Percentiles rank a stretch among this genome's conserved stretches.
phyloP scores from a whole-genome alignment of 306 rosid genomes.

The Trichosanthes truncata region DNA sequence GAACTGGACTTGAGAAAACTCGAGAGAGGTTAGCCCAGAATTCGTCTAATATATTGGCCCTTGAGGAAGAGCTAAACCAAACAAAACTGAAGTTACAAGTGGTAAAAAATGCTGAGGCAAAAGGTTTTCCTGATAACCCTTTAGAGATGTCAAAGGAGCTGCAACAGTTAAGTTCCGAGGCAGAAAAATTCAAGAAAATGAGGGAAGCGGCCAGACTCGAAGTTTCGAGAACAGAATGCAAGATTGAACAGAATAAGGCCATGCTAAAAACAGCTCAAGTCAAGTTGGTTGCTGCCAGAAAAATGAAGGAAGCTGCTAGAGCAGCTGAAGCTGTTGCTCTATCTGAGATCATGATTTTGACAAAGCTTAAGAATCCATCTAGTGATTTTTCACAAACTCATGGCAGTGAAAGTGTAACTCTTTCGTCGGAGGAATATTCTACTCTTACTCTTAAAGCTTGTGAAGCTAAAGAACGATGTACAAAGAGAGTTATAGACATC shows the following conservation, averaged over 20 bases:
- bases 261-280: conserved; percentile 71
- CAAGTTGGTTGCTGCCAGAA: conserved; percentile 75
- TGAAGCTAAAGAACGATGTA: conserved; percentile 55
- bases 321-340: conserved; percentile 77
- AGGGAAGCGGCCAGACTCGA: conserved; percentile 64
- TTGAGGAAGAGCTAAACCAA: conserved; percentile 77
- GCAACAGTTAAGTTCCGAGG: conserved; percentile 51
- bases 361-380: conserved; percentile 28
- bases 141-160: conserved; percentile 57
- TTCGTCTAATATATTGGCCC: conserved; percentile 49
- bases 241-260: conserved; percentile 67
- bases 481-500: conserved; percentile 50
- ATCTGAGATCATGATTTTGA: conserved; percentile 60
- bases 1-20: conserved; percentile 62
- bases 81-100: conserved; percentile 52
- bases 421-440: conserved; percentile 61
- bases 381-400: conserved; percentile 26
- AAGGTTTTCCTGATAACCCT: conserved; percentile 30
- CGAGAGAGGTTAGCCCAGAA: conserved; percentile 56
- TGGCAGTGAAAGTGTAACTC: conserved; percentile 51
- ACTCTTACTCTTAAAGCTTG: conserved; percentile 46
- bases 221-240: conserved; percentile 47
- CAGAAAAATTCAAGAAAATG: conserved; percentile 58
- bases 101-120: conserved; percentile 46
- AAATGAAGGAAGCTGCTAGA: conserved; percentile 90